Percentiles rank a stretch among this genome's conserved stretches.
These are phyloP conservation scores for Carex arenaria DNA, from an alignment of 202 grass and related monocot species.

Conservation along the genomic window DNA sequence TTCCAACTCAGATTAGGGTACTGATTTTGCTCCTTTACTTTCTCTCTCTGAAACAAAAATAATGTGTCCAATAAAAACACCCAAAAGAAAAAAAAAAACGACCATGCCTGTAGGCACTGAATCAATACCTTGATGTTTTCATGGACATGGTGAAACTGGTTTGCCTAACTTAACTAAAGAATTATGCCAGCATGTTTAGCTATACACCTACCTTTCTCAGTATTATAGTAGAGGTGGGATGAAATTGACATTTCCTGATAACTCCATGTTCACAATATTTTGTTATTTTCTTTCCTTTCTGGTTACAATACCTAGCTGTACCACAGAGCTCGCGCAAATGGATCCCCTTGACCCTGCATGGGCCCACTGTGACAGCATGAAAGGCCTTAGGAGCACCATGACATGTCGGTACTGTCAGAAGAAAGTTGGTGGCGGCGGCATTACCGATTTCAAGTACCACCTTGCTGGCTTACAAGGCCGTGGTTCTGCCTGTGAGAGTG, in stretches of 20 bases:
- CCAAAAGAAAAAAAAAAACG: background rate
- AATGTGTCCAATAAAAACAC: background rate
- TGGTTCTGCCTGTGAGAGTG: background rate
- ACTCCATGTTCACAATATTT: background rate
- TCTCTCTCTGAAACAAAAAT: background rate
- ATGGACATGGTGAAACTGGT: background rate
- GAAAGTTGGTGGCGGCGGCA: background rate
- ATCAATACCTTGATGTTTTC: background rate
- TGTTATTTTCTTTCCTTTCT: background rate
- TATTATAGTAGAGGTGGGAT: background rate
- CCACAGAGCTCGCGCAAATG: background rate
- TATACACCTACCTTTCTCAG: background rate
- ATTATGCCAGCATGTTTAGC: background rate
- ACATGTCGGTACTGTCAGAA: background rate
- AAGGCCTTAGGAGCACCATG: background rate
- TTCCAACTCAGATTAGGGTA: background rate
- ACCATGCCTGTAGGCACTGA: background rate
- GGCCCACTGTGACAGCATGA: constrained; percentile 8
- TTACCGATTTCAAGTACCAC: constrained; percentile 8
- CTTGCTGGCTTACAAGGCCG: background rate
- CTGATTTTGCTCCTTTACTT: too few relatives aligned
- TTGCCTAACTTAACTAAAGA: background rate
- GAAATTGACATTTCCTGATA: background rate
- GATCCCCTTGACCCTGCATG: constrained; percentile 21
- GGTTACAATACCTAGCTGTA: background rate